phyloP scores from a whole-genome alignment of 1,284 basidiomycete species.

The Ceratobasidium sp. region DNA sequence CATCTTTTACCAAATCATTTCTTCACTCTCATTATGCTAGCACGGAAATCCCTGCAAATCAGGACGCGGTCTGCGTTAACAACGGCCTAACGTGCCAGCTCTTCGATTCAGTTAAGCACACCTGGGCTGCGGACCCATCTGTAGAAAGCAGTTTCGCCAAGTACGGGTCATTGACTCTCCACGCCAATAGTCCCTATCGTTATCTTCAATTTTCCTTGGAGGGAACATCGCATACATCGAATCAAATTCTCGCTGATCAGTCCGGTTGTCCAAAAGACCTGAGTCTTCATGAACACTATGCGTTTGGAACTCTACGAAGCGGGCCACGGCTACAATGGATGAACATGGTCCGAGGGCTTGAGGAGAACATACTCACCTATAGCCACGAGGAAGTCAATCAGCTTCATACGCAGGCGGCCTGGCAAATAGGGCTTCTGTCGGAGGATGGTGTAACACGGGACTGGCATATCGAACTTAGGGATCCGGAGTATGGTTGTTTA shows the following conservation, averaged over 20 bases:
- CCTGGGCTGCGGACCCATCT: conserved; percentile 45
- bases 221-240: conserved; percentile 57
- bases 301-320: conserved; percentile 59
- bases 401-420: conserved; percentile 44
- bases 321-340: conserved; percentile 61
- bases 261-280: conserved; percentile 55
- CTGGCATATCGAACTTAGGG: conserved; percentile 48
- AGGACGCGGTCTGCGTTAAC: conserved; percentile 51
- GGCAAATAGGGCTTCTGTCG: conserved; percentile 57
- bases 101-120: conserved; percentile 33
- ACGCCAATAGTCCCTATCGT: conserved; percentile 52
- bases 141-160: conserved; percentile 43
- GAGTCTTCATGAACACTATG: conserved; percentile 58
- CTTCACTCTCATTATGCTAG: conserved; percentile 55
- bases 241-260: conserved; percentile 59
- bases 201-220: conserved; percentile 56
- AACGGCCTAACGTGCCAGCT: conserved; percentile 53
- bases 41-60: conserved; percentile 50
- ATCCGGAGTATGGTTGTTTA: conserved; percentile 52
- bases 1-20: conserved; percentile 59
- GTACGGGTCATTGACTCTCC: conserved; percentile 53
- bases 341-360: conserved; percentile 60
- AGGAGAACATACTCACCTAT: conserved; percentile 55
- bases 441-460: conserved; percentile 40
- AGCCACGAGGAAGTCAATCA: conserved; percentile 55